These are phyloP conservation scores for Helicostylum pulchrum DNA, from an alignment of 192 early-diverging fungal species.

Conservation along the genomic window DNA sequence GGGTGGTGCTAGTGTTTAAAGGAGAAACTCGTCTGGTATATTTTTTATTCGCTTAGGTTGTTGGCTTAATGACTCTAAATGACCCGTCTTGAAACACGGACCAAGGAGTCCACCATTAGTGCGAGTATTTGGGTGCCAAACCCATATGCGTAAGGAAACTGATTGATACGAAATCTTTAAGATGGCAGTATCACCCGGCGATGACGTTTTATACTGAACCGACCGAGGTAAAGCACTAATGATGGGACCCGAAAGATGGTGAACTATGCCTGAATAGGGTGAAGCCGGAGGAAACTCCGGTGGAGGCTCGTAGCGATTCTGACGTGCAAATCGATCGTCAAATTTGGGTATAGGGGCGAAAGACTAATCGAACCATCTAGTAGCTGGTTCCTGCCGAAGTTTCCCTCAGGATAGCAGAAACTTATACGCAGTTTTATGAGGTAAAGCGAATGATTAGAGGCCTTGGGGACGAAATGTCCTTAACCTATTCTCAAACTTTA, in stretches of 20 bases:
- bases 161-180: slow-evolving; percentile 37
- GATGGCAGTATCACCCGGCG: slow-evolving; percentile 57
- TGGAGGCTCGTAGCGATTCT: slow-evolving; percentile 75
- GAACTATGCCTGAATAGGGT: slow-evolving; percentile 81
- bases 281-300: slow-evolving; percentile 80
- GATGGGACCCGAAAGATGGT: slow-evolving; percentile 81
- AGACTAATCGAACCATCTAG: slow-evolving; percentile 84
- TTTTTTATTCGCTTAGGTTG: slow-evolving; percentile 39
- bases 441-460: slow-evolving; percentile 84
- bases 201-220: slow-evolving; percentile 47
- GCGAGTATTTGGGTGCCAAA: slow-evolving; percentile 68
- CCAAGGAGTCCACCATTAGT: slow-evolving; percentile 82
- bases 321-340: slow-evolving; percentile 76
- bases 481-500: slow-evolving; percentile 77
- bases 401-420: slow-evolving; percentile 81
- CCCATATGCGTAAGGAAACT: slow-evolving; percentile 60
- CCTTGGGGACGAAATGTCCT: slow-evolving; percentile 70
- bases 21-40: slow-evolving; percentile 43
- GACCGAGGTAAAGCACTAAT: slow-evolving; percentile 63
- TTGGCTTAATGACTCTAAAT: slow-evolving; percentile 65
- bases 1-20: slow-evolving; percentile 60
- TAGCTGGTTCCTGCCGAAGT: slow-evolving; percentile 84
- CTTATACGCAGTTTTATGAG: slow-evolving; percentile 72
- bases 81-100: slow-evolving; percentile 84
- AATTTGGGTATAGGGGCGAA: slow-evolving; percentile 82